Conservation (phyloP, 352 stramenopile species). For the Phytopythium oedochilum region DNA sequence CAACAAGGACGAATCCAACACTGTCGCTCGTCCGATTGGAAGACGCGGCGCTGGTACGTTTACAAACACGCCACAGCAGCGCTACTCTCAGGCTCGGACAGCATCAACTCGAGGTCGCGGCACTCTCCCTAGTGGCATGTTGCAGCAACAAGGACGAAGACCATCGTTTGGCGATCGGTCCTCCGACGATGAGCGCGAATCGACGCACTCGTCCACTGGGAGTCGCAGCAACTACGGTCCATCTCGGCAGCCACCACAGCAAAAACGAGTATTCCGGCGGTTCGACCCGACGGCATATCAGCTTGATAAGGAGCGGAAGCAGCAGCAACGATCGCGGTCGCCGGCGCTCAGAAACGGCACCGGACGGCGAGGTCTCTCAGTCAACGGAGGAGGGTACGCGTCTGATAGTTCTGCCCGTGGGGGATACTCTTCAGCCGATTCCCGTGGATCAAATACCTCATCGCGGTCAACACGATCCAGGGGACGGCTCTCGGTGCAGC, state of each 20-base stretch:
- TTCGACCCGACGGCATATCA: constrained; percentile 86
- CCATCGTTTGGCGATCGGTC: not conserved
- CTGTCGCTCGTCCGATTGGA: not conserved
- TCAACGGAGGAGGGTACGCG: constrained; percentile 36
- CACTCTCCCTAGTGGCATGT: not conserved
- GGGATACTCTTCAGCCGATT: constrained; percentile 56
- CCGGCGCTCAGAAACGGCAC: constrained; percentile 1
- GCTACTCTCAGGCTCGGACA: constrained; percentile 8
- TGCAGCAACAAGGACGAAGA: not conserved
- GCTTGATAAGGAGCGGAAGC: constrained; percentile 57
- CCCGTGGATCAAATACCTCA: constrained; percentile 43
- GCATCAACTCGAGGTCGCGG: constrained; percentile 7
- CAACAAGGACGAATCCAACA: not conserved
- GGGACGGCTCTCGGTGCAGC: constrained; percentile 32
- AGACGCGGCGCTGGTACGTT: not conserved
- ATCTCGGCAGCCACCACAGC: constrained; percentile 6
- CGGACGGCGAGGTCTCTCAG: not conserved
- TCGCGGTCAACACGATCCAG: constrained; percentile 34
- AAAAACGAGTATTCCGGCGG: constrained; percentile 39
- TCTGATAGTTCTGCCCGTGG: constrained; percentile 60
- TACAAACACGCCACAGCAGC: not conserved
- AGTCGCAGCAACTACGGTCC: constrained; percentile 6
- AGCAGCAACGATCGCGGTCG: constrained; percentile 31
- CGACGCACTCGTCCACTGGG: not conserved
- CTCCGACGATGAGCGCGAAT: constrained; percentile 4